Conservation (phyloP, 192 early-diverging fungal genomes). For the Linderina pennispora region DNA sequence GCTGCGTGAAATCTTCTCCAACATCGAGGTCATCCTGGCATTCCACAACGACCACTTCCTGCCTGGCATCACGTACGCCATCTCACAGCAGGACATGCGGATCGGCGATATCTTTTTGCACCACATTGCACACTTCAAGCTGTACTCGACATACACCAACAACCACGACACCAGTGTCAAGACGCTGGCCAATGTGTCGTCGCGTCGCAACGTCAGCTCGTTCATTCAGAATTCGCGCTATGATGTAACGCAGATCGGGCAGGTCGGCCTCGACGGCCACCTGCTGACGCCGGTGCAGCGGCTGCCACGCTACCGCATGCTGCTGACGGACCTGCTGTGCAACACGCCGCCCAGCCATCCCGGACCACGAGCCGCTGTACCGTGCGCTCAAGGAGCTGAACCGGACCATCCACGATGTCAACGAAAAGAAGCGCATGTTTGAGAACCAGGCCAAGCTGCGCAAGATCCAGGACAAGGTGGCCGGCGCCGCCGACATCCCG, state of each 20-base stretch:
- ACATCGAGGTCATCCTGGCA: slow-evolving; percentile 69
- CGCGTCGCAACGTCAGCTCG: slow-evolving; percentile 21
- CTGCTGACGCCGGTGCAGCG: slow-evolving; percentile 91
- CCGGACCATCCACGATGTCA: slow-evolving; percentile 66
- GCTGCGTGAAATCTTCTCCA: slow-evolving; percentile 69
- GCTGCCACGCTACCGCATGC: slow-evolving; percentile 86
- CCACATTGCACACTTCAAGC: slow-evolving; percentile 70
- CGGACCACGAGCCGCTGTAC: slow-evolving; percentile 64
- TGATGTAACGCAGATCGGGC: slow-evolving; percentile 59
- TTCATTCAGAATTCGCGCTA: slow-evolving; percentile 36
- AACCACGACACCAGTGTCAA: slow-evolving; percentile 71
- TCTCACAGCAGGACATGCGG: slow-evolving; percentile 25
- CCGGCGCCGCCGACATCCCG: slow-evolving; percentile 34
- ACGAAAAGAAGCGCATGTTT: slow-evolving; percentile 74
- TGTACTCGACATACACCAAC: slow-evolving; percentile 83
- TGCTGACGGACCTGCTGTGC: slow-evolving; percentile 78
- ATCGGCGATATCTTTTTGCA: slow-evolving; percentile 75
- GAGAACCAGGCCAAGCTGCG: slow-evolving; percentile 48
- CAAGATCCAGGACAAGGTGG: slow-evolving; percentile 53
- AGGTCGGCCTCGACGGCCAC: slow-evolving; percentile 78
- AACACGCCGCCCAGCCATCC: slow-evolving; percentile 68
- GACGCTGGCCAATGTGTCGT: slow-evolving; percentile 49
- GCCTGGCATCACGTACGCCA: slow-evolving; percentile 44
- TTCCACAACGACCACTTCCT: slow-evolving; percentile 66
- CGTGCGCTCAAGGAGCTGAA: slow-evolving; percentile 65